Evolutionary conservation across 306 rosid species (phyloP), one percentile per base, ranked within the genome.

Genomic region (Glycyrrhiza uralensis): DNA sequence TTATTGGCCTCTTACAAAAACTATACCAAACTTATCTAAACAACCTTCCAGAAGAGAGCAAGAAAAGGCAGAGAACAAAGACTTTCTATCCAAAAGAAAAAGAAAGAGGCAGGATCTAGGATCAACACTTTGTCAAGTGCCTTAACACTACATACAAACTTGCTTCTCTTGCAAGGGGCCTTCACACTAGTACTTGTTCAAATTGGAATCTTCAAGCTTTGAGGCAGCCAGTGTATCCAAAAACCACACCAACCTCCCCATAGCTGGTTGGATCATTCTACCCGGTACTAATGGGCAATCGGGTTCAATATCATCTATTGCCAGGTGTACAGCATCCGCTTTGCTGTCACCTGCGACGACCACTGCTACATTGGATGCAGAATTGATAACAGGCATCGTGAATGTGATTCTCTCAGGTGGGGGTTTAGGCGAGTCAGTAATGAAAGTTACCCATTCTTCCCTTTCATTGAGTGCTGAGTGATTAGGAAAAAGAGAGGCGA

Each of bases 371-470:
- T 90, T 89, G 79, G 99, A 86, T 0, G 99, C 96, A 3, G 96
- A 95, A 86, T 95, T 95, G 87, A 95, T 89, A 69, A 95, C 99
- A 0, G 97, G 97, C 84, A 95, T 64, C 58, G 96, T 95, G 85
- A 95, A 90, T 39, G 99, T 92, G 84, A 95, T 92, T 62, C 99
- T 85, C 87, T 95, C 99, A 0, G 99, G 99, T 36, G 99, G 99
- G 23, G 97, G 93, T 72, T 88, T 81, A 11, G 99, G 97, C 71
- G 99, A 92, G 72, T 95, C 93, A 0, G 97, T 92, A 8, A 89
- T 81, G 82, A 92, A 95, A 60, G 96, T 83, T 58, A 95, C 96
- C 99, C 99, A 95, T 68, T 82, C 92, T 76, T 87, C 82, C 79
- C 72, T 87, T 77, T 89, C 93, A 36, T 83, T 72, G 5, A 95